Base-by-base conservation (phyloP, 2,329 filamentous ascomycete species). In the Ampelomyces quisqualis region DNA sequence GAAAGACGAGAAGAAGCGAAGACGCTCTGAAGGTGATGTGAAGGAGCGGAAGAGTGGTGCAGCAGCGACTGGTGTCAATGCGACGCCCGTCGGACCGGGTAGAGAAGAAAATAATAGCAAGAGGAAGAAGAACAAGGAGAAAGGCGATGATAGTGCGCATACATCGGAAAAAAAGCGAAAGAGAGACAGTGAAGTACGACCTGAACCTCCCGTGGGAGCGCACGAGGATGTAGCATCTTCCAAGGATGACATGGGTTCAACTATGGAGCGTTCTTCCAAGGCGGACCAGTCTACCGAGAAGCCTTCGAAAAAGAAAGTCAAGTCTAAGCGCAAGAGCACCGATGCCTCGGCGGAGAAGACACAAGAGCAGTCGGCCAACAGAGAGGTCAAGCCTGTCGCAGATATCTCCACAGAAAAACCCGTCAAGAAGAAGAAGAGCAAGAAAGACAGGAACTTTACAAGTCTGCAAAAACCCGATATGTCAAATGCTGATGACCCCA, bases 161-260 rank as follows among this genome's bases (percentile, higher is more conserved):
- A 42, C 26, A 4, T 34, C 46, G 32, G 38, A 36, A 7, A 49
- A 47, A 37, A 60, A 60, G 42, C 48, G 53, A 23, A 58, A 59
- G 37, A 43, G 49, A 33, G 38, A 43, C 24, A 45, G 31, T n/a
- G 34, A 45, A 19, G 38, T 3, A 4, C 26, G 34, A 13, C 33
- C 19, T 4, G 36, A 34, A 13, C 9, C 22, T 5, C 24, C 36
- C 7, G 7, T 3, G 7, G 17, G 10, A 31, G 9, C 14, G 11
- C 17, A 3, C 7, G 17, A 31, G 8, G 8, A n/a, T 31, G n/a
- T n/a, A n/a, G n/a, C n/a, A n/a, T n/a, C n/a, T n/a, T n/a, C n/a
- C n/a, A n/a, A n/a, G n/a, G n/a, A n/a, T n/a, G n/a, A n/a, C n/a
- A n/a, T n/a, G n/a, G n/a, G n/a, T n/a, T n/a, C n/a, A n/a, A n/a